Percentiles rank a stretch among this genome's conserved stretches.
Conservation (phyloP, 1,139 yeast species). For the Zhuliangozyma blackwelliae region DNA sequence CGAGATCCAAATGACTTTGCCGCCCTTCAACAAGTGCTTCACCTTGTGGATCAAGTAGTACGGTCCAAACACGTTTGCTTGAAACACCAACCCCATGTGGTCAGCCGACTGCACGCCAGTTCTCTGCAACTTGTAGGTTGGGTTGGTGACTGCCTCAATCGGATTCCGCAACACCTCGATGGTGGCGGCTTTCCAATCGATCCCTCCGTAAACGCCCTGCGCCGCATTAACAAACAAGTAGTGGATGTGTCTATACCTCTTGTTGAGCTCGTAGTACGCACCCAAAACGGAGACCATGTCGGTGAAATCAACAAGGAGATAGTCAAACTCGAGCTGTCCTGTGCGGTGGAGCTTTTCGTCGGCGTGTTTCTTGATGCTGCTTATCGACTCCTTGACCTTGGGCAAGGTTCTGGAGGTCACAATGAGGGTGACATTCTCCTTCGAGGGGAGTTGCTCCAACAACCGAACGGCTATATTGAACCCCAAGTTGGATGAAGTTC, state of each 20-base stretch:
- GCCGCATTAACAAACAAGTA: constrained; percentile 85
- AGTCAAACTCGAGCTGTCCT: constrained; percentile 70
- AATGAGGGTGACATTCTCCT: constrained; percentile 63
- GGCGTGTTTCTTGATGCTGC: constrained; percentile 51
- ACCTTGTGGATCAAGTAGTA: constrained; percentile 71
- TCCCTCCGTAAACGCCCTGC: constrained; percentile 80
- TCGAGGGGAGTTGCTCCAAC: constrained; percentile 52
- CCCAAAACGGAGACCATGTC: constrained; percentile 80
- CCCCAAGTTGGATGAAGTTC: constrained; percentile 70
- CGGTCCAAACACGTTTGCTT: constrained; percentile 94
- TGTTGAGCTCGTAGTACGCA: constrained; percentile 67
- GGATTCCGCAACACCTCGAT: constrained; percentile 64
- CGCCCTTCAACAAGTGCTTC: constrained; percentile 45
- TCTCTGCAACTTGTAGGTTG: constrained; percentile 76
- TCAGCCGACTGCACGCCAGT: constrained; percentile 69
- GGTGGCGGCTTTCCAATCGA: constrained; percentile 77
- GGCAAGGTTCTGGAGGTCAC: constrained; percentile 89
- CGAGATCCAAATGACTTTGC: constrained; percentile 77
- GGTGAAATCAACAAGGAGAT: constrained; percentile 80
- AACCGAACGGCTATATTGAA: constrained; percentile 78
- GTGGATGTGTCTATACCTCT: constrained; percentile 63
- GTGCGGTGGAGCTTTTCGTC: constrained; percentile 27
- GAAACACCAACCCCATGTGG: constrained; percentile 83
- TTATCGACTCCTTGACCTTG: constrained; percentile 73
- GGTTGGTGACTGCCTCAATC: constrained; percentile 76